Evolutionary conservation across 148 eudicot genomes (phyloP).

Genomic region (Vaccinium myrtillus): DNA sequence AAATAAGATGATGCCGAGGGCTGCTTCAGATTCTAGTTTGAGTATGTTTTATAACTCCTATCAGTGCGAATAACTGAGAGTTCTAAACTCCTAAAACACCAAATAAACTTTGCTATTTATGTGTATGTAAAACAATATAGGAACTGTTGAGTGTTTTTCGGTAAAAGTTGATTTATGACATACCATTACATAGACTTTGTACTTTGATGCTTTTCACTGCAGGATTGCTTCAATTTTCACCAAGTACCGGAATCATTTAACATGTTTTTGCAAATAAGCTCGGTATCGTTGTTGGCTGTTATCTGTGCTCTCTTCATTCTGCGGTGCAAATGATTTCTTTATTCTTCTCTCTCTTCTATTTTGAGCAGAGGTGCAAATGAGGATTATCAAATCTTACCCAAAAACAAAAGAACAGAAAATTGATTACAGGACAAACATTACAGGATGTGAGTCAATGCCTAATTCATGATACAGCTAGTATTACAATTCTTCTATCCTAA

Average conservation of each 20-base stretch:
- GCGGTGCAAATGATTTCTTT: too few species aligned
- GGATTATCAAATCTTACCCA: too few species aligned
- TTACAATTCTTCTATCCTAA: not conserved
- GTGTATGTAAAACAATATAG: not conserved
- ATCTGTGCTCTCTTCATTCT: too few species aligned
- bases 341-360: too few species aligned
- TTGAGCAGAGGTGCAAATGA: too few species aligned
- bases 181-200: not conserved
- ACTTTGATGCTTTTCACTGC: not conserved
- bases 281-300: too few species aligned
- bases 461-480: not conserved
- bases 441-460: not conserved
- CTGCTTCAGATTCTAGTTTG: not conserved
- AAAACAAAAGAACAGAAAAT: too few species aligned
- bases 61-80: not conserved
- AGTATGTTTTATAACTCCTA: not conserved
- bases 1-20: not conserved
- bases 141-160: not conserved
- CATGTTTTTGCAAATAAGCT: too few species aligned
- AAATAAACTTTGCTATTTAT: not conserved
- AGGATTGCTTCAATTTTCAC: not conserved
- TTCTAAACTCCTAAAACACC: not conserved
- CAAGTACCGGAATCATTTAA: not conserved
- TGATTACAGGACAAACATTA: not conserved
- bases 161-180: not conserved